Evolutionary conservation across 2,329 filamentous ascomycete genomes (phyloP), one percentile per base, ranked within the genome.

Genomic region (Coniella vitis): DNA sequence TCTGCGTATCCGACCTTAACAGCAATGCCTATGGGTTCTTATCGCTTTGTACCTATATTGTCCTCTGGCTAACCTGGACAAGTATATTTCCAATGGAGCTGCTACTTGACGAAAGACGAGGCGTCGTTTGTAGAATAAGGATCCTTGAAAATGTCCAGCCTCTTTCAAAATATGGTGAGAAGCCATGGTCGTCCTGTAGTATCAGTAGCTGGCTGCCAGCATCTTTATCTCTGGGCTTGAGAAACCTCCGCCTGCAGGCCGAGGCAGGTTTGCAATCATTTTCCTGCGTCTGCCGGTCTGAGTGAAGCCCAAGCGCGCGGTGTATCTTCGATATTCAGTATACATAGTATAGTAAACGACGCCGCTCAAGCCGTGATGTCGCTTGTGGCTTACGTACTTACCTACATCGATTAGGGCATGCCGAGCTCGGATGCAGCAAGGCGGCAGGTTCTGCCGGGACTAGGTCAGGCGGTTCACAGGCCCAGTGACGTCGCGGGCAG

Each of bases 141-240:
- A 40, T 17, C 45, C 47, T 16, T 49, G 47, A 19, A 49, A n/a
- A 49, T 4, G 39, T 49, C 47, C 47, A 49, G 12, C 45, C 45
- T 10, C 45, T 20, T 16, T 40, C 37, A 22, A 40, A 47, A 22
- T 40, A 47, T 2, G 37, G 37, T 12, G 37, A 19, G 37, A 16
- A 38, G 12, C 37, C 37, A 21, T 17, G 37, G 16, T 38, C 37
- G 21, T 38, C 5, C 19, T 38, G 13, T 8, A 38, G 17, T 8
- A 21, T 12, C 17, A 17, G 37, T 17, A 20, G 37, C 17, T 38
- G 4, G 8, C 37, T 21, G 17, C 37, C 7, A 38, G 16, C 7
- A 38, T 21, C 7, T 21, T 19, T 7, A 13, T 17, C 10, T 19
- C 8, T 19, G 16, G 37, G 37, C 9, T 3, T 38, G 16, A 19